phyloP scores from a whole-genome alignment of 2,329 filamentous ascomycete genomes.

The Trichocomaceae sp. region DNA sequence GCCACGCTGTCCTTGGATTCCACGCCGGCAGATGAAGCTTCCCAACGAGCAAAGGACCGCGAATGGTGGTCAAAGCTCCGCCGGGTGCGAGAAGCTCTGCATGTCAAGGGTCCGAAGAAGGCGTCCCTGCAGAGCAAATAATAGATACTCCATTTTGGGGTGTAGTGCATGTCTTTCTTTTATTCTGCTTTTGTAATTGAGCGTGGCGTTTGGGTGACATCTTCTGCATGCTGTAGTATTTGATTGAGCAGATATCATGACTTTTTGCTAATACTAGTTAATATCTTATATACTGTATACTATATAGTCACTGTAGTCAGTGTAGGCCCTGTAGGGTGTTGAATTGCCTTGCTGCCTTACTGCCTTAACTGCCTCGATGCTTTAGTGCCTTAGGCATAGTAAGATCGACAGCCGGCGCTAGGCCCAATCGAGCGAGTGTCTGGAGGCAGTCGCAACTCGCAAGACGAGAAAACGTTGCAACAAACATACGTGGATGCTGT shows the following conservation, averaged over 20 bases:
- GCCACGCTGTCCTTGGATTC: conserved; percentile 20
- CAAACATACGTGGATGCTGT: background rate
- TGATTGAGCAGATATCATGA: background rate
- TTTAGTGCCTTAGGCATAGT: too few species aligned
- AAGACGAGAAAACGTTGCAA: background rate
- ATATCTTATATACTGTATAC: too few species aligned
- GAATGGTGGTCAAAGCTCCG: conserved; percentile 43
- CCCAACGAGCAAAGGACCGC: conserved; percentile 44
- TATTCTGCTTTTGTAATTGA: background rate
- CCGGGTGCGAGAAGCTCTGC: conserved; percentile 65
- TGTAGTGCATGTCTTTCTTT: conserved; percentile 9
- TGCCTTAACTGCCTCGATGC: too few species aligned
- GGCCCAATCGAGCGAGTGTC: background rate
- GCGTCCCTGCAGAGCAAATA: conserved; percentile 13
- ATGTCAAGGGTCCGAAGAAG: conserved; percentile 56
- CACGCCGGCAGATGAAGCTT: conserved; percentile 29
- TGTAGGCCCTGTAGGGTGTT: too few species aligned
- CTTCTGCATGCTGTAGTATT: background rate
- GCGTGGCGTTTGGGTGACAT: background rate
- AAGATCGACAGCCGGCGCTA: conserved; percentile 12
- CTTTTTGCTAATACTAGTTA: too few species aligned
- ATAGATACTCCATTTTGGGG: background rate
- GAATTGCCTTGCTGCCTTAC: too few species aligned
- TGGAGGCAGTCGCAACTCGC: background rate
- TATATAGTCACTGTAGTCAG: too few species aligned